A percentile compares a stretch with the other conserved stretches of the same genome.
Conservation (phyloP, 768 basidiomycete genomes). For the Kwoniella bestiolae region DNA sequence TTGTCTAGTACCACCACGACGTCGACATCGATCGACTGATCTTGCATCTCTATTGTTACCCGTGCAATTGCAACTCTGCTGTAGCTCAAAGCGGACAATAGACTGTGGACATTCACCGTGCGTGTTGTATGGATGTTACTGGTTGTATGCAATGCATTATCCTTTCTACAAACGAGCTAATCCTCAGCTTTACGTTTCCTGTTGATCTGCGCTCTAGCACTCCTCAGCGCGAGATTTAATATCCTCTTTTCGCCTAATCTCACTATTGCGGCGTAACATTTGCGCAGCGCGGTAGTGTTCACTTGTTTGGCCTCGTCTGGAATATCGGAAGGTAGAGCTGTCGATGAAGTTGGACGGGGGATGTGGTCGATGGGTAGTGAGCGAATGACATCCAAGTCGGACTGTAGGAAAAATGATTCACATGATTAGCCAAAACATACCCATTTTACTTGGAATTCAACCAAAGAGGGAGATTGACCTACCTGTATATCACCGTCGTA, state of each 20-base stretch:
- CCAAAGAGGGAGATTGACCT: not conserved
- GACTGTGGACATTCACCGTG: no score
- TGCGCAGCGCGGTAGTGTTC: not conserved
- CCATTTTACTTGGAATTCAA: not conserved
- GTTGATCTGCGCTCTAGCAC: not conserved
- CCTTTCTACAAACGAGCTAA: no score
- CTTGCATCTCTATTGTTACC: no score
- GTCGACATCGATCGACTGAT: no score
- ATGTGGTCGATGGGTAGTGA: not conserved
- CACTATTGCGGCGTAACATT: constrained; percentile 25
- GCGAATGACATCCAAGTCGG: constrained; percentile 16
- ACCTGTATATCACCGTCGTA: constrained; percentile 10
- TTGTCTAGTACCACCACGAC: no score
- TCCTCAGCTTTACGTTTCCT: constrained; percentile 20
- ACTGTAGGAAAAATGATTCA: not conserved
- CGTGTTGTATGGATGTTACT: no score
- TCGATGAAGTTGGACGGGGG: constrained; percentile 6
- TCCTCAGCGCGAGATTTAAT: constrained; percentile 3
- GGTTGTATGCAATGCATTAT: no score
- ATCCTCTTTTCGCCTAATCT: constrained; percentile 33
- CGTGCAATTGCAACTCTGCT: no score
- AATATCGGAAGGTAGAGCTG: not conserved
- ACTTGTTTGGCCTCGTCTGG: not conserved
- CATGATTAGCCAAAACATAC: not conserved
- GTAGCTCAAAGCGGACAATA: no score